These are phyloP conservation scores for Fusarium proliferatum DNA, from an alignment of 2,329 filamentous ascomycete species.

Conservation along the genomic window DNA sequence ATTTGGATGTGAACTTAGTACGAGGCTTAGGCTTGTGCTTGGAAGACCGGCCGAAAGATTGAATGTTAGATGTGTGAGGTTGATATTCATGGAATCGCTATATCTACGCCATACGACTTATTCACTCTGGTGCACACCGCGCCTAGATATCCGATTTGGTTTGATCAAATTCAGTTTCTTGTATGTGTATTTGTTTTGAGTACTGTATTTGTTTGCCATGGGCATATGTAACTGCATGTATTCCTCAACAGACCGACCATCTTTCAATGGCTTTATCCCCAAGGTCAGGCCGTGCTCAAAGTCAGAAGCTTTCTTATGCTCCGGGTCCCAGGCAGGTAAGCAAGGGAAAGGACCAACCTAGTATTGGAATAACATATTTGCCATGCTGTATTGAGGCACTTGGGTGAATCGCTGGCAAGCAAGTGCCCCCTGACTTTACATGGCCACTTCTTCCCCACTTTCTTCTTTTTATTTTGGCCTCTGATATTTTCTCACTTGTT, in stretches of 20 bases:
- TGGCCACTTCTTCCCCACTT: neutral
- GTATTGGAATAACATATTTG: neutral
- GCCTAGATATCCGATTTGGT: slow-evolving; percentile 14
- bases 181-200: neutral
- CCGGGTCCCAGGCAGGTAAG: neutral
- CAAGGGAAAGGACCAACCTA: neutral
- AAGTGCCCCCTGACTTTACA: neutral
- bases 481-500: too few relatives aligned
- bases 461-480: neutral
- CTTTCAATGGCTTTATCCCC: neutral
- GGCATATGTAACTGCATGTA: neutral
- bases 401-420: neutral
- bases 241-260: neutral
- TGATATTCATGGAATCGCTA: neutral
- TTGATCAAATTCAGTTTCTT: slow-evolving; percentile 8
- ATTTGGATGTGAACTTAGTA: slow-evolving; percentile 36
- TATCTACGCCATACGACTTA: neutral
- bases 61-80: slow-evolving; percentile 4
- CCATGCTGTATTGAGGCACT: neutral
- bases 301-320: neutral
- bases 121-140: neutral
- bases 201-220: neutral
- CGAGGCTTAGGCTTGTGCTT: slow-evolving; percentile 28
- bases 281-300: neutral
- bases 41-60: neutral